Evolutionary conservation across 1,284 basidiomycete species (phyloP).

Genomic region (Ganoderma sp.): DNA sequence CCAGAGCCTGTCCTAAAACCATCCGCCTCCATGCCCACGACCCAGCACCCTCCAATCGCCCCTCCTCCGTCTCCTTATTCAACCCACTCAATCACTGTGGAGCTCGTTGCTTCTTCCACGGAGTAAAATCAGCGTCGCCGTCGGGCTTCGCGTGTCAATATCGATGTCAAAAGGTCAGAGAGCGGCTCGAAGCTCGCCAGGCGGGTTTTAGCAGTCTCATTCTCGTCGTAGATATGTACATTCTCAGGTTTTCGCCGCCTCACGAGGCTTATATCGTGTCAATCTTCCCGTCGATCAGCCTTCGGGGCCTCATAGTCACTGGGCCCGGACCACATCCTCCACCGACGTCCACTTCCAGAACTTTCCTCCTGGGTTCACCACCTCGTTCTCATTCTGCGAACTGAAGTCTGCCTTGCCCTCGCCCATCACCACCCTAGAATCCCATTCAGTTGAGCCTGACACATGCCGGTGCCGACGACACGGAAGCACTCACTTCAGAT

Average conservation of each 20-base stretch:
- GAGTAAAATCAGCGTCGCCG: not conserved
- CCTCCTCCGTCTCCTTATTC: not conserved
- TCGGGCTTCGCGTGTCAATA: not conserved
- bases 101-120: not conserved
- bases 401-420: constrained; percentile 39
- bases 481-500: constrained; percentile 20
- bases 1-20: not conserved
- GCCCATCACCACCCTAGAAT: constrained; percentile 32
- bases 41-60: not conserved
- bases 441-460: constrained; percentile 1
- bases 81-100: not conserved
- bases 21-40: not conserved
- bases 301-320: constrained; percentile 1
- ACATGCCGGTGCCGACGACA: not conserved
- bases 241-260: not conserved
- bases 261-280: not conserved
- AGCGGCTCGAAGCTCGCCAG: constrained; percentile 4
- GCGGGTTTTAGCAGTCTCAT: not conserved
- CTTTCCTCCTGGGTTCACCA: constrained; percentile 37
- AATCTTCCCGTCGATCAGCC: not conserved
- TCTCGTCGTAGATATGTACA: not conserved
- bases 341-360: constrained; percentile 41
- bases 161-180: not conserved
- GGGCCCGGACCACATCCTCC: constrained; percentile 29
- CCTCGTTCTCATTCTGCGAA: constrained; percentile 36